A percentile compares a stretch with the other conserved stretches of the same genome.
phyloP scores from a whole-genome alignment of 495 filamentous ascomycete genomes.

The Daldinia grandis region DNA sequence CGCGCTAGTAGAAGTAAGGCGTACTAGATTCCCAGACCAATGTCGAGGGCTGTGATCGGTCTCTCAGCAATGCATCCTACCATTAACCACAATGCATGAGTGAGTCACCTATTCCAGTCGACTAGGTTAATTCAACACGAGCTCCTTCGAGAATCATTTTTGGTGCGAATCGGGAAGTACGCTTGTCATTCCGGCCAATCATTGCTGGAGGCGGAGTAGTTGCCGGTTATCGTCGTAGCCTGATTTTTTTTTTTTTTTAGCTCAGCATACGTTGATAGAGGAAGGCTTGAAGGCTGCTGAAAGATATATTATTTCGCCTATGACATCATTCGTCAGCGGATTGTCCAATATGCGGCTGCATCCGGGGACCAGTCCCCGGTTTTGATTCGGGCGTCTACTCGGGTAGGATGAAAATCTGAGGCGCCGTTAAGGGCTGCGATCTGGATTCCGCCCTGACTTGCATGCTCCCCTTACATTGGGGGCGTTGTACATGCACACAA shows the following conservation, averaged over 20 bases:
- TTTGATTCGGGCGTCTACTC: background rate
- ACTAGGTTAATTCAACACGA: constrained; percentile 25
- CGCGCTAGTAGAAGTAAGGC: background rate
- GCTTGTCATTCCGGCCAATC: constrained; percentile 26
- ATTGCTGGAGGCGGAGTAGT: constrained; percentile 11
- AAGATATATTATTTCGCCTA: constrained; percentile 31
- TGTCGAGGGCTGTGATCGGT: constrained; percentile 5
- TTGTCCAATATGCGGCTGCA: constrained; percentile 25
- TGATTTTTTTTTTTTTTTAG: constrained; percentile 14
- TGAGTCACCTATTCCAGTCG: constrained; percentile 27
- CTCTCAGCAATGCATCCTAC: constrained; percentile 16
- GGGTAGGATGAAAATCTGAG: constrained; percentile 1
- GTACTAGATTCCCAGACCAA: constrained; percentile 6
- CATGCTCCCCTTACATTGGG: constrained; percentile 7
- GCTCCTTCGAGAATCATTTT: constrained; percentile 21
- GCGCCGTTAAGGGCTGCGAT: constrained; percentile 34
- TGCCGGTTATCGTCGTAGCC: constrained; percentile 9
- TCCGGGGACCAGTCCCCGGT: constrained; percentile 6
- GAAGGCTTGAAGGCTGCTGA: constrained; percentile 8
- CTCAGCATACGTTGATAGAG: constrained; percentile 13
- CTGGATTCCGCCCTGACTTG: constrained; percentile 7
- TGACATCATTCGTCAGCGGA: constrained; percentile 40
- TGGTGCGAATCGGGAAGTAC: constrained; percentile 27
- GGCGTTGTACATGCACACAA: constrained; percentile 21
- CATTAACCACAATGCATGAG: constrained; percentile 9